Base-by-base conservation (phyloP, 164 flowering plant species). In the Kalanchoe fedtschenkoi region DNA sequence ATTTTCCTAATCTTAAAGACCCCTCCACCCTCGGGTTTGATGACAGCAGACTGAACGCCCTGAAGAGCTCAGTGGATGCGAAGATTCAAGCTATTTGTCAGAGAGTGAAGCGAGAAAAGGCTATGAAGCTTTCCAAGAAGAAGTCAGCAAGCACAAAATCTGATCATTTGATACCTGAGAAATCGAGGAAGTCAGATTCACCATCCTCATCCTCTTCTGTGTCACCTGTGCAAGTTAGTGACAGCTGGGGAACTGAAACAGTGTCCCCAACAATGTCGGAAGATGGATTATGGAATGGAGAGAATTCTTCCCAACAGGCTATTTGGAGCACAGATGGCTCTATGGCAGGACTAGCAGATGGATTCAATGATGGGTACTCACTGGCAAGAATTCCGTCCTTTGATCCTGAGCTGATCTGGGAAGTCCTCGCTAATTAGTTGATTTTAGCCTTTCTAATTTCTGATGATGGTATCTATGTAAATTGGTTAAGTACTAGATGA, bases 321-420 rank as follows among this genome's bases (percentile, higher is more conserved):
- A 58, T 65, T 37, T 75, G 75, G 21, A 61, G 62, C 43, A 4
- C 66, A 17, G 55, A 61, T 2, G 72, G 64, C 9, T 47, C 58
- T 35, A 34, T 60, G 13, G 32, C 46, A 38, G 47, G 34, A 37
- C 46, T 28, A 39, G 29, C 67, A 4, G 78, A 61, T 58, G 78
- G 62, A 5, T 17, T 62, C n/a, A 63, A 67, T 17, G 85, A 72
- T 21, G 82, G 65, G 6, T 91, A 68, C 39, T 78, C 79, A 5
- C 80, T 91, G 0, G 89, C 82, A 1, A 73, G 78, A 60, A 72
- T 89, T 79, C 95, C 96, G 13, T 89, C 96, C 2, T 87, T 63
- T 35, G 98, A 93, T 67, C 87, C 96, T 0, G 98, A 93, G 61
- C 65, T 88, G 70, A 88, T 93, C 11, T 93, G 98, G 98, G 85